Base-by-base conservation (phyloP, 371 early-diverging fungal genomes). In the Mortierella sp. region DNA sequence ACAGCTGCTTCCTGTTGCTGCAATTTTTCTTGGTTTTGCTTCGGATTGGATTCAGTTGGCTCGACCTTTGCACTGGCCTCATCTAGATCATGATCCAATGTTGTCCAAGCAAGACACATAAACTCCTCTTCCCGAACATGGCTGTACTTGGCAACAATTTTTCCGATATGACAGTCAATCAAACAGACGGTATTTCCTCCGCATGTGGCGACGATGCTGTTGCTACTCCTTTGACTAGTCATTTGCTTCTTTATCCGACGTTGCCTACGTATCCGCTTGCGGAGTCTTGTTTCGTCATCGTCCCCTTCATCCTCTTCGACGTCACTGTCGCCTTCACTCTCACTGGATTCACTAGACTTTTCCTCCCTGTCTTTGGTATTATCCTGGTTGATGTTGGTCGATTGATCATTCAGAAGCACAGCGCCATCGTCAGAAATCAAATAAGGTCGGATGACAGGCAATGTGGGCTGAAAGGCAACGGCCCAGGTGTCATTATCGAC, bases 111-210 rank as follows among this genome's bases (percentile, higher is more conserved):
- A 57, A 88, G 66, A 29, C 84, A 79, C 57, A 82, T 84, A 70
- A 89, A 88, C 16, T 84, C 81, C 47, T 89, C 89, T n/a, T 84
- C 83, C 53, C 84, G 85, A 15, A 83, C 56, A 58, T 89, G 89
- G 9, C 84, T 88, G 64, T 87, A 89, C 65, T 88, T 89, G 62
- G 84, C 85, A 21, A 82, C 66, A 25, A 85, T 82, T 37, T 76
- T 80, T 18, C 85, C 87, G 37, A 84, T 79, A 1, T 77, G 68
- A 25, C 82, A 81, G 65, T 89, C 87, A 23, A 88, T 74, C 45
- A 89, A 70, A 16, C 86, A 74, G 29, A 89, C 74, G 2, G 72
- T 84, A 29, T 86, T 84, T 0, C 82, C 85, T 21, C 87, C 86
- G 57, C 85, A 84, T 1, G 87, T 68, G 5, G 89, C 89, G 3